Evolutionary conservation across 305 asterid genomes (phyloP).

Genomic region (Fraxinus velutina): DNA sequence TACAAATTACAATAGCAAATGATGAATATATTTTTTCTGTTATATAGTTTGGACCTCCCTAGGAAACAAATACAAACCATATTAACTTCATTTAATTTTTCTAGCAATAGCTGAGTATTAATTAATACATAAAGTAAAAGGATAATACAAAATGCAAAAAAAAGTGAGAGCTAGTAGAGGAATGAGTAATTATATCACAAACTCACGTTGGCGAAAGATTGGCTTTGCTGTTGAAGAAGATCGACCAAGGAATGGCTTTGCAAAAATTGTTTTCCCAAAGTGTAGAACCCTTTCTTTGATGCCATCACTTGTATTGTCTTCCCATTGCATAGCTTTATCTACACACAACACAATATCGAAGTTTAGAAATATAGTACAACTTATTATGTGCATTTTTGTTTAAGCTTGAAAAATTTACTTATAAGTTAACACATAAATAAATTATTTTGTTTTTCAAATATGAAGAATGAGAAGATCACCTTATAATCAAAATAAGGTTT

Average conservation of each 20-base stretch:
- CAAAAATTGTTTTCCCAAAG: conserved; percentile 67
- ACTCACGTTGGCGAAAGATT: conserved; percentile 89
- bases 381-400: neutral
- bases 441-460: neutral
- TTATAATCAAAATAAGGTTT: neutral
- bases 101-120: neutral
- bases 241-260: conserved; percentile 90
- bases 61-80: conserved; percentile 12
- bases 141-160: neutral
- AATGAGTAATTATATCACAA: neutral
- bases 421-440: neutral
- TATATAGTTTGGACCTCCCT: conserved; percentile 1
- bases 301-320: conserved; percentile 82
- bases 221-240: conserved; percentile 99
- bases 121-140: neutral
- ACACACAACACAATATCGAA: conserved; percentile 36
- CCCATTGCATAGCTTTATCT: conserved; percentile 98
- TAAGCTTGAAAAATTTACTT: neutral
- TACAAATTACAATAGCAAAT: neutral
- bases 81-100: conserved; percentile 3
- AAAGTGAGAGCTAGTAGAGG: neutral
- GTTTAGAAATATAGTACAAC: conserved; percentile 19
- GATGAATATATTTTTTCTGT: neutral
- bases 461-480: neutral
- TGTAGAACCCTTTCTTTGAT: conserved; percentile 78